Base-by-base conservation (phyloP, 1,284 basidiomycete genomes). In the Fistulina hepatica region DNA sequence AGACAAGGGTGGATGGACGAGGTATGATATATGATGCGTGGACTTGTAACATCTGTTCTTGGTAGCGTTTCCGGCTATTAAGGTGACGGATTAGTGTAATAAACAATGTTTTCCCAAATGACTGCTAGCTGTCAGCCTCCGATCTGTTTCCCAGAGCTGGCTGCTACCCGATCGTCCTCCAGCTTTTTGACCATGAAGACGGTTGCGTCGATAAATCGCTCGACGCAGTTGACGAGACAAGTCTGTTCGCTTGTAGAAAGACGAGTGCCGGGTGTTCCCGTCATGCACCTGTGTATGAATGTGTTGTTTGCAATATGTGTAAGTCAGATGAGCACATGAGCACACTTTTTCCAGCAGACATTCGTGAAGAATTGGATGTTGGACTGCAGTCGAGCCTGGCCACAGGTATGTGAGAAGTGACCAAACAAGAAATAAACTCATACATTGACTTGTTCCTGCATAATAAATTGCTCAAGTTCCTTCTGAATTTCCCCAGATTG, bases 131-230 rank as follows among this genome's bases (percentile, higher is more conserved):
- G 24, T 45, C 24, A 37, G 33, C 21, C 28, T 31, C 34, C 33
- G 19, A 33, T 38, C 12, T n/a, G 21, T 24, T 7, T 33, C 7
- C 38, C 27, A n/a, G 12, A 21, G 9, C 40, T 35, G 27, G 35
- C 21, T 21, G 34, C 26, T 17, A 28, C 52, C 37, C 67, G 55
- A 50, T 64, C 72, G 42, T 69, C 59, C 57, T 93, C 82, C 40
- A 97, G 73, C 55, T 79, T 75, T 53, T 78, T 78, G 46, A 97
- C 79, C 62, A 94, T 73, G 63, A 74, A 89, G 36, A 92, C 61
- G 51, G 81, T 89, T n/a, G 86, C 81, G 62, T 97, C 93, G 48
- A 97, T 67, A 67, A 97, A 97, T 41, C 93, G 73, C 48, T 91
- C 89, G 33, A 95, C 92, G 54, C 91, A 97, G 63, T 94, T 94